phyloP scores from a whole-genome alignment of 169 alveolate species.

The Eimeria zaria region DNA sequence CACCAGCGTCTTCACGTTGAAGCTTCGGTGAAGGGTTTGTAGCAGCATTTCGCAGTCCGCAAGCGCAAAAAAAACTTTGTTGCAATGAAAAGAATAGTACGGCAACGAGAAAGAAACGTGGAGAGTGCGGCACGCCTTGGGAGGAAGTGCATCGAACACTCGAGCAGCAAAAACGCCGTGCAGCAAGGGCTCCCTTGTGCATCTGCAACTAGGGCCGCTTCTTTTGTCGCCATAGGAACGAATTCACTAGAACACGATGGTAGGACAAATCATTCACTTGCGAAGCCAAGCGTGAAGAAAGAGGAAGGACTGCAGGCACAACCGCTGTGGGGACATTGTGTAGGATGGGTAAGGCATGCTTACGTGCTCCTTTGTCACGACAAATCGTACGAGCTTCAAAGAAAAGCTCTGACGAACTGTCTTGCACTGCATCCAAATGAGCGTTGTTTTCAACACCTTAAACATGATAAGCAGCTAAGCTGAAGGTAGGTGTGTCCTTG shows the following conservation, averaged over 20 bases:
- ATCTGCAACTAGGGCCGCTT: conserved; percentile 21
- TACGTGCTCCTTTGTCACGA: neutral
- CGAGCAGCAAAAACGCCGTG: neutral
- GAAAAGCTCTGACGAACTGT: neutral
- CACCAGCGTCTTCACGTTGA: neutral
- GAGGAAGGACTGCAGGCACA: neutral
- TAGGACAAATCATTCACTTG: neutral
- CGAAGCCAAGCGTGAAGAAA: neutral
- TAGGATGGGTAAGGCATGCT: conserved; percentile 45
- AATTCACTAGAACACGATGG: neutral
- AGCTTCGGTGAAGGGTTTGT: neutral
- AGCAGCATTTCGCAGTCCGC: neutral
- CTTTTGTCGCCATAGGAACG: conserved; percentile 56
- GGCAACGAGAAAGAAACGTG: neutral
- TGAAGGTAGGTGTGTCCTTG: neutral
- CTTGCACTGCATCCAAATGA: neutral
- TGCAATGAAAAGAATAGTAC: conserved; percentile 2
- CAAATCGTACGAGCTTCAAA: neutral
- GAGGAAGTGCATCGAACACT: neutral
- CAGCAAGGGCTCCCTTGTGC: neutral
- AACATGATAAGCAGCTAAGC: neutral
- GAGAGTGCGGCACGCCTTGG: neutral
- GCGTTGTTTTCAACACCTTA: neutral
- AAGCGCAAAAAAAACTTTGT: neutral
- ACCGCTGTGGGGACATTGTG: conserved; percentile 29